phyloP scores from a whole-genome alignment of 1,284 basidiomycete genomes.

The Heterobasidion annosum region DNA sequence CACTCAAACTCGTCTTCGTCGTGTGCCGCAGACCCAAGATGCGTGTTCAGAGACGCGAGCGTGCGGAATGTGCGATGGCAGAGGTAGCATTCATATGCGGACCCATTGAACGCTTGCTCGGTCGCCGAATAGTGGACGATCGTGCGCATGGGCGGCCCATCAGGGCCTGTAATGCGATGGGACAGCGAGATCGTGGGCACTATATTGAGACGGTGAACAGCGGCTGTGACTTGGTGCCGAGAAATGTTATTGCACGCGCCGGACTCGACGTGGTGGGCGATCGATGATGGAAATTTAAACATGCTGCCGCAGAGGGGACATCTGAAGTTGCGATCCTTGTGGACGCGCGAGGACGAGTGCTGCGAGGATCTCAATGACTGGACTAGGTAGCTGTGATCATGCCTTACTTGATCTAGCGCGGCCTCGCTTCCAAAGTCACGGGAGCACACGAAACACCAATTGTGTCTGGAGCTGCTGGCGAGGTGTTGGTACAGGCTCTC shows the following conservation, averaged over 20 bases:
- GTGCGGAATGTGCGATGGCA: slow-evolving; percentile 31
- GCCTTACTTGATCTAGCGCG: background rate
- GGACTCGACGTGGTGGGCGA: slow-evolving; percentile 37
- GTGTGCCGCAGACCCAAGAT: slow-evolving; percentile 40
- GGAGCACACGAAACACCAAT: slow-evolving; percentile 2
- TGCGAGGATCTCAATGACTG: too few relatives aligned
- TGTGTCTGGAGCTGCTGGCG: background rate
- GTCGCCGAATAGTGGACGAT: slow-evolving; percentile 28
- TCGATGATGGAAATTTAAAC: slow-evolving; percentile 34
- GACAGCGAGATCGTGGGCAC: slow-evolving; percentile 25
- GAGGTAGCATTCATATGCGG: slow-evolving; percentile 43
- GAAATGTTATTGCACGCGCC: slow-evolving; percentile 30
- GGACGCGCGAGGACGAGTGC: too few relatives aligned
- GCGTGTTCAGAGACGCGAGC: slow-evolving; percentile 35
- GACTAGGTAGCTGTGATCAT: background rate
- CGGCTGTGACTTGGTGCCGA: slow-evolving; percentile 24
- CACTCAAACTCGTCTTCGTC: slow-evolving; percentile 31
- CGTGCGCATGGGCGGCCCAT: slow-evolving; percentile 23
- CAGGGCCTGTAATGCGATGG: slow-evolving; percentile 21
- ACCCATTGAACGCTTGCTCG: slow-evolving; percentile 34
- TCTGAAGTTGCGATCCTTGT: slow-evolving; percentile 12
- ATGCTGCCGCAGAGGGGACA: slow-evolving; percentile 31
- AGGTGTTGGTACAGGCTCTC: background rate
- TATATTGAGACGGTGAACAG: slow-evolving; percentile 22
- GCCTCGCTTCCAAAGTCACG: background rate